phyloP scores from a whole-genome alignment of 768 basidiomycete species.

The Auricularia auricula-judae region DNA sequence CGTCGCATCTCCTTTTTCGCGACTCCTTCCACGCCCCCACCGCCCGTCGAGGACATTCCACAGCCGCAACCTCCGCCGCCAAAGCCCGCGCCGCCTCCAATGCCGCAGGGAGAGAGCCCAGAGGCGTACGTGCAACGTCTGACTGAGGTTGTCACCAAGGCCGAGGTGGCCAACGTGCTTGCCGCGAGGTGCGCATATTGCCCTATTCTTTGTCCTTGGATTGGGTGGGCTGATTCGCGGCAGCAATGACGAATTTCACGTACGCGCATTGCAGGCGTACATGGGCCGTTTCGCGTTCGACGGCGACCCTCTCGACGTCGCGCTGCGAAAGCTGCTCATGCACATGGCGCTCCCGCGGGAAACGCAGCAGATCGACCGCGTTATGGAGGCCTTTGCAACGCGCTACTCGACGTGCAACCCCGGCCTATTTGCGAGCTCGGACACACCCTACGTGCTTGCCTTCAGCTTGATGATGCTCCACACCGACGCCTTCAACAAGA shows the following conservation, averaged over 20 bases:
- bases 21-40: not conserved
- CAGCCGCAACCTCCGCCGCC: not conserved
- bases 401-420: constrained; percentile 80
- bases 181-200: constrained; percentile 56
- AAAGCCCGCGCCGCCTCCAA: constrained; percentile 27
- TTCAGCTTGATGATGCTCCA: constrained; percentile 99
- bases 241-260: constrained; percentile 65
- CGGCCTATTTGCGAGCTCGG: constrained; percentile 65
- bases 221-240: not conserved
- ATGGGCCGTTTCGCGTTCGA: constrained; percentile 69
- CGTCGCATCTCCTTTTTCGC: not conserved
- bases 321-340: constrained; percentile 82
- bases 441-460: constrained; percentile 90
- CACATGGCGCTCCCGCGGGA: constrained; percentile 85
- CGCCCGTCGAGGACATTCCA: not conserved
- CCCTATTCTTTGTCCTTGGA: constrained; percentile 4
- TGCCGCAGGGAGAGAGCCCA: constrained; percentile 54
- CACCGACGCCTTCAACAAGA: constrained; percentile 96
- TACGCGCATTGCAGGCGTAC: constrained; percentile 56
- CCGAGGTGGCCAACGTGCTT: constrained; percentile 69
- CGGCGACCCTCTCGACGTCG: constrained; percentile 79
- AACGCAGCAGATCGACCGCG: constrained; percentile 97
- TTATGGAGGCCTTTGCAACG: constrained; percentile 88
- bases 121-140: constrained; percentile 60
- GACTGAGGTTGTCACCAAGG: constrained; percentile 51